Percentiles rank a stretch among this genome's conserved stretches.
Evolutionary conservation across 2,329 filamentous ascomycete species (phyloP).

Genomic region (Bipolaris bicolor): DNA sequence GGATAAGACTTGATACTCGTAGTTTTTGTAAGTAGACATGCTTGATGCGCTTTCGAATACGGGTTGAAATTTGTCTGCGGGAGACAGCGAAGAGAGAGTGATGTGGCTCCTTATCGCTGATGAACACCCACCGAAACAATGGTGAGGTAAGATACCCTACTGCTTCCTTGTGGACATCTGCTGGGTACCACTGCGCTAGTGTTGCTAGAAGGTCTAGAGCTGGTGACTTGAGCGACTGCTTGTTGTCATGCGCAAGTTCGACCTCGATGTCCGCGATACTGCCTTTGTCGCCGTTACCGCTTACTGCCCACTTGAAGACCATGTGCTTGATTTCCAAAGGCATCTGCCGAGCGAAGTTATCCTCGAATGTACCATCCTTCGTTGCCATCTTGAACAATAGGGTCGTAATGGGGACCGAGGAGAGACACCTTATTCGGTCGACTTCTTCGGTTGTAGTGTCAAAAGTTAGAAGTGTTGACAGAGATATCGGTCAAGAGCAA

Average conservation of each 20-base stretch:
- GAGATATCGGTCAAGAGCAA: no score
- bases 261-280: neutral
- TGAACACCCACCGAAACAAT: neutral
- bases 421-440: no score
- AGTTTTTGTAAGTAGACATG: neutral
- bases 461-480: no score
- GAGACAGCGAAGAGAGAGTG: neutral
- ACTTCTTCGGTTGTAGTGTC: no score
- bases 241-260: neutral
- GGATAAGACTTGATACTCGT: neutral
- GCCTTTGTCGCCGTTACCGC: no score
- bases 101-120: neutral
- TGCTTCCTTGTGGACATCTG: neutral
- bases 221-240: neutral
- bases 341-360: neutral
- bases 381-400: neutral
- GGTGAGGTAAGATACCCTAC: neutral
- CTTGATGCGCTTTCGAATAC: neutral
- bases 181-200: neutral
- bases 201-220: neutral
- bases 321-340: constrained; percentile 2
- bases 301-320: constrained; percentile 1
- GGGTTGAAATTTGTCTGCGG: neutral
- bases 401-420: no score
- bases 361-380: neutral